phyloP scores from a whole-genome alignment of 768 basidiomycete species.

The Suillus clintonianus region DNA sequence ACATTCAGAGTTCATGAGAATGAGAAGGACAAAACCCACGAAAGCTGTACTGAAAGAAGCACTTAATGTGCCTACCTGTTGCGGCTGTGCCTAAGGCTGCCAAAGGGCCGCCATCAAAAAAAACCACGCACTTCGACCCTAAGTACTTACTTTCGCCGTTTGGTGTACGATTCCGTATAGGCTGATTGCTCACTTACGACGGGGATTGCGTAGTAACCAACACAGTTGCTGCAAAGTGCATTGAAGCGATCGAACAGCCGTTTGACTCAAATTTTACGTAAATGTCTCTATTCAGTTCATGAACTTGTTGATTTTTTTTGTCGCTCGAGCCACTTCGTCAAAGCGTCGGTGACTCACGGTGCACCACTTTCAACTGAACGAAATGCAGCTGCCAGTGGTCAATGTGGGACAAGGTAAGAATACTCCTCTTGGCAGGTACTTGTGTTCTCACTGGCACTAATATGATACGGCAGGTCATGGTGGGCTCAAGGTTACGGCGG shows the following conservation, averaged over 20 bases:
- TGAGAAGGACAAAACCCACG: background rate
- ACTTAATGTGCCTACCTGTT: background rate
- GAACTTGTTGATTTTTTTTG: too few relatives aligned
- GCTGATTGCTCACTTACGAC: too few relatives aligned
- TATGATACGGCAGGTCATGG: slow-evolving; percentile 10
- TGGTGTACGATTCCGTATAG: background rate
- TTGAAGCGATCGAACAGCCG: too few relatives aligned
- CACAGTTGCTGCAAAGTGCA: too few relatives aligned
- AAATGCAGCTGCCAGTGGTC: background rate
- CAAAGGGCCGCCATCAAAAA: background rate
- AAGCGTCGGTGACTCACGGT: background rate
- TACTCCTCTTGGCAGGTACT: background rate
- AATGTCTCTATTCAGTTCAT: background rate
- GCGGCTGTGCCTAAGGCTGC: background rate
- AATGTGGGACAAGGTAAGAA: background rate
- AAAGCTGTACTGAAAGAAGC: background rate
- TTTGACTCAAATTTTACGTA: background rate
- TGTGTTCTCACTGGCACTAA: background rate
- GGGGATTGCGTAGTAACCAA: background rate
- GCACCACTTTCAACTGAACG: background rate
- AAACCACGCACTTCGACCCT: background rate
- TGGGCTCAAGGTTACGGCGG: slow-evolving; percentile 24
- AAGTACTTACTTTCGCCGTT: background rate
- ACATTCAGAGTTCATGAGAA: background rate
- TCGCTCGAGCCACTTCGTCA: background rate